These are phyloP conservation scores for Lasiosphaeris hirsuta DNA, from an alignment of 495 filamentous ascomycete genomes.

Conservation along the genomic window DNA sequence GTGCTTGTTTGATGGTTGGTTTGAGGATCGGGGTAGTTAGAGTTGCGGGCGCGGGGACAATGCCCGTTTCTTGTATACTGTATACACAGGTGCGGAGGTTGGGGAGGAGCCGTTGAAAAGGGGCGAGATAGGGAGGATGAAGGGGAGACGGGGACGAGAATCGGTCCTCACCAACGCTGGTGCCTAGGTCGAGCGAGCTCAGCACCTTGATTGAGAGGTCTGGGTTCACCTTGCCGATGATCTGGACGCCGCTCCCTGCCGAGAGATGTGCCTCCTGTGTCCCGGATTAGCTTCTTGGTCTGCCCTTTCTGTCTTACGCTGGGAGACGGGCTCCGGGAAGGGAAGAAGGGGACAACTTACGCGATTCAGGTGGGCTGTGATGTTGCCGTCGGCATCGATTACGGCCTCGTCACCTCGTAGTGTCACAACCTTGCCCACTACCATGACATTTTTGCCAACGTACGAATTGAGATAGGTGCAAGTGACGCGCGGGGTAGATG, in stretches of 20 bases:
- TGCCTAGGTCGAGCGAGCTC: conserved; percentile 75
- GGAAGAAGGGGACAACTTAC: conserved; percentile 38
- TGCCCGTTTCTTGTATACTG: no score
- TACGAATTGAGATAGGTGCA: conserved; percentile 65
- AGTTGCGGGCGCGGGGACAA: no score
- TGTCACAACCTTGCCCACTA: conserved; percentile 80
- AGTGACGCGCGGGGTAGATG: conserved; percentile 67
- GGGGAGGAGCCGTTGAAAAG: neutral
- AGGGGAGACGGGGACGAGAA: neutral
- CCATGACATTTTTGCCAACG: conserved; percentile 69
- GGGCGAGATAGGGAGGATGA: neutral
- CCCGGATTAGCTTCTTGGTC: conserved; percentile 13
- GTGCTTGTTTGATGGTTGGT: neutral
- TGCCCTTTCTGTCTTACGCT: neutral
- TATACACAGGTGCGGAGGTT: no score
- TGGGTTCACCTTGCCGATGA: conserved; percentile 86
- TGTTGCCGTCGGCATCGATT: conserved; percentile 69
- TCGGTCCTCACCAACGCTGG: conserved; percentile 55
- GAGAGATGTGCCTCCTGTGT: conserved; percentile 70
- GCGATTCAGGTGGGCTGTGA: conserved; percentile 69
- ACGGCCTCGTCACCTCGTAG: conserved; percentile 78
- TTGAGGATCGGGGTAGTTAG: no score
- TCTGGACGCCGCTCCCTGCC: conserved; percentile 75
- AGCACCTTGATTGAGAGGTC: conserved; percentile 75
- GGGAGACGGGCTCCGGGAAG: neutral